Percentiles rank a stretch among this genome's conserved stretches.
Conservation (phyloP, 2,329 filamentous ascomycete species). For the Capronia epimyces region DNA sequence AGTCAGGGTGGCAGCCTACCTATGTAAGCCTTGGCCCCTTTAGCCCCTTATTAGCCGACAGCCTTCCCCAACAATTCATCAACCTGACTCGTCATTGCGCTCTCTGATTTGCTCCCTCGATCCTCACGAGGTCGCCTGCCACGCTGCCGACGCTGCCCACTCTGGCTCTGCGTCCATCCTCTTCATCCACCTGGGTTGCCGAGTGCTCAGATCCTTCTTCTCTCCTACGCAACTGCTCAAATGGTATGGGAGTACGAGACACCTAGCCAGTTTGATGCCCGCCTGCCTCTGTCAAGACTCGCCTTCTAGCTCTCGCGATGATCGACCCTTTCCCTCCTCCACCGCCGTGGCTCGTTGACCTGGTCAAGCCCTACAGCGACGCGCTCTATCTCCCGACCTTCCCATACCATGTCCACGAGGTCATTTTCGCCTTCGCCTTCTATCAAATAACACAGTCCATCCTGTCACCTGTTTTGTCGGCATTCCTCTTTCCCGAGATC, state of each 20-base stretch:
- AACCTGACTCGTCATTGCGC: neutral
- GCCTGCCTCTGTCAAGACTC: neutral
- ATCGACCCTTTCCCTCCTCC: slow-evolving; percentile 44
- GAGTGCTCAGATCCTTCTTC: neutral
- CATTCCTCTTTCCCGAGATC: slow-evolving; percentile 48
- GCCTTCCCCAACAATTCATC: neutral
- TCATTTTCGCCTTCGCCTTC: slow-evolving; percentile 50
- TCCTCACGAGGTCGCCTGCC: neutral
- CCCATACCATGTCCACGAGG: slow-evolving; percentile 57
- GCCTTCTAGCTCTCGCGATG: slow-evolving; percentile 32
- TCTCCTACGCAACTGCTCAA: neutral
- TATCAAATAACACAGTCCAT: slow-evolving; percentile 53
- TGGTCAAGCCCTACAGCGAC: slow-evolving; percentile 48
- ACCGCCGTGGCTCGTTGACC: slow-evolving; percentile 47
- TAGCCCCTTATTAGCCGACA: neutral
- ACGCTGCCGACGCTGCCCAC: too few relatives aligned
- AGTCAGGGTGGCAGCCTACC: neutral
- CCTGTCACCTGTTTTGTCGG: slow-evolving; percentile 52
- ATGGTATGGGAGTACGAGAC: neutral
- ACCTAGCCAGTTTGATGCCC: neutral
- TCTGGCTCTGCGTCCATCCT: neutral
- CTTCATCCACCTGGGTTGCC: neutral
- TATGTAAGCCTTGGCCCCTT: too few relatives aligned
- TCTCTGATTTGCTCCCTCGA: neutral
- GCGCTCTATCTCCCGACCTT: slow-evolving; percentile 51